phyloP scores from a whole-genome alignment of 163 green algal species.

The Dunaliella salina region DNA sequence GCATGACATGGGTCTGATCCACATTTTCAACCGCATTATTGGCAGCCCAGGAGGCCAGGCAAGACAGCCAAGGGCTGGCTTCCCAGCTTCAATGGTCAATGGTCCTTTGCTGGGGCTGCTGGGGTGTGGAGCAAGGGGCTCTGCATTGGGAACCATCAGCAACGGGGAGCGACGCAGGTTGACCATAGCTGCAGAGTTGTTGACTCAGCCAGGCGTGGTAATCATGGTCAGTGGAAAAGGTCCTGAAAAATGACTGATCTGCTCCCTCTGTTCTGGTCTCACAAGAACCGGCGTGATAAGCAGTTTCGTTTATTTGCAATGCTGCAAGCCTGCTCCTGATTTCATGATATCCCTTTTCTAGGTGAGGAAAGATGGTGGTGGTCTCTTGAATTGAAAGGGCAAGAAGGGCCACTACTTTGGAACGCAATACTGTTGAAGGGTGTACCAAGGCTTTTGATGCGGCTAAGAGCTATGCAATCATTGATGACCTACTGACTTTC shows the following conservation, averaged over 20 bases:
- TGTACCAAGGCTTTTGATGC: neutral
- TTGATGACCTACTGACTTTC: constrained; percentile 13
- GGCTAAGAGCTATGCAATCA: neutral
- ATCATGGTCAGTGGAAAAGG: constrained; percentile 10
- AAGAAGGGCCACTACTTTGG: too few relatives aligned
- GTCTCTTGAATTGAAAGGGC: too few relatives aligned
- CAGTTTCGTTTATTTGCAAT: too few relatives aligned
- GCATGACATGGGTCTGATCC: constrained; percentile 51
- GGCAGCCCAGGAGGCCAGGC: constrained; percentile 20
- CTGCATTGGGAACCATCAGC: constrained; percentile 21
- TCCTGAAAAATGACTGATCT: neutral
- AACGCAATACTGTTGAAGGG: too few relatives aligned
- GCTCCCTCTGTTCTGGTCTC: too few relatives aligned
- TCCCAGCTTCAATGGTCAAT: too few relatives aligned
- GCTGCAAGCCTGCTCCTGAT: too few relatives aligned
- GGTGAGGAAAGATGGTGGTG: too few relatives aligned
- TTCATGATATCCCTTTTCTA: too few relatives aligned
- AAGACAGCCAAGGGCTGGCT: too few relatives aligned
- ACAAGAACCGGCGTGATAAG: too few relatives aligned
- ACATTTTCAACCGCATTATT: constrained; percentile 46
- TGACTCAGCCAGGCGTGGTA: constrained; percentile 22
- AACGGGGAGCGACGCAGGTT: constrained; percentile 32
- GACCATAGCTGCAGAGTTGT: constrained; percentile 32
- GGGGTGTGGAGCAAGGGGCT: constrained; percentile 1
- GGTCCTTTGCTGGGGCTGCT: neutral